Evolutionary conservation across 1,139 yeast species (phyloP), one percentile per base, ranked within the genome.

Genomic region (Candida glucosophila): DNA sequence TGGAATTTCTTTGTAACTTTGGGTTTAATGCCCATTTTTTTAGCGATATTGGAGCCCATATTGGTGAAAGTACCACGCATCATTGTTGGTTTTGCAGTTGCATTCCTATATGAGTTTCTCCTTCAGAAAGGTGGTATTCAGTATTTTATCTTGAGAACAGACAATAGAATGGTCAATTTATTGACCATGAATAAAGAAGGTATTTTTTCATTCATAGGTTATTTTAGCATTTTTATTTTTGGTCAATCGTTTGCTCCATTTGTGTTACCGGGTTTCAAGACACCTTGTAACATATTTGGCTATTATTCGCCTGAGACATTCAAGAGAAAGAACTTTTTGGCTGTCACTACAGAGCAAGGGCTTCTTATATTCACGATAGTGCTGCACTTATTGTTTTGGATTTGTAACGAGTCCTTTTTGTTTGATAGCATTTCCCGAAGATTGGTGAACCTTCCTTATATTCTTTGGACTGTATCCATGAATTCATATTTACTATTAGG

Each of bases 1-100:
- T 90, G 98, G 98, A 90, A 90, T 50, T 90, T 90, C 44, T 90
- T 92, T 56, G 74, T 90, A 36, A 90, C 98, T 0, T 55, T 90
- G 21, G 93, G 94, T 0, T 53, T 80, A 11, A 61, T 90, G 30
- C 97, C 97, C 0, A 43, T 69, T 3, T 43, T 69, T 17, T 52
- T 66, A 23, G 71, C 75, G 0, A 22, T 77, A 1, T 41, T 85
- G 20, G 77, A 73, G 27, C 85, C 86, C 2, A 12, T 83, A 0
- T 57, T 73, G 13, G 47, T 51, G 15, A 30, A 54, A 10, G 44
- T 80, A 11, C 92, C 94, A 2, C 57, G 83, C 17, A 52, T 68
- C 4, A 18, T 73, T 1, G 62, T 81, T 22, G 82, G 93, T 0
- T 34, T 76, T 4, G 25, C 52, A 0, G 58, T 85, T 10, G 67